Percentiles rank a stretch among this genome's conserved stretches.
Evolutionary conservation across 2,329 filamentous ascomycete species (phyloP).

Genomic region (Cordyceps pruinosa): DNA sequence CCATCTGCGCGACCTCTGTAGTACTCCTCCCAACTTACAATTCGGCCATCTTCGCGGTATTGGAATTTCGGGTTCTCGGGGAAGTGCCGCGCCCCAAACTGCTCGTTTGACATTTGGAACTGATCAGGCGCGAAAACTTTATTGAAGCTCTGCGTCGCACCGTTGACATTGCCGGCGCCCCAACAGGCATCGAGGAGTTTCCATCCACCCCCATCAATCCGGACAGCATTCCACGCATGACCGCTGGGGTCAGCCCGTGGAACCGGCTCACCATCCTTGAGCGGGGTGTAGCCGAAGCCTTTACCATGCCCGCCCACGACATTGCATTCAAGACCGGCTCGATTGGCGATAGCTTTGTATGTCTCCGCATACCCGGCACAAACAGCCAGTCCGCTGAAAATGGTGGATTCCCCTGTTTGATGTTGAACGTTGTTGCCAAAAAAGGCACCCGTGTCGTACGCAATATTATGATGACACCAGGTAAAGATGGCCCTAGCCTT

Average conservation of each 20-base stretch:
- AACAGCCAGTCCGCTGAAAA: slow-evolving; percentile 73
- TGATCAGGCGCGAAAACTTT: slow-evolving; percentile 56
- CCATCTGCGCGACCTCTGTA: slow-evolving; percentile 52
- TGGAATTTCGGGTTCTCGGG: slow-evolving; percentile 62
- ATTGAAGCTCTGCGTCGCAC: slow-evolving; percentile 21
- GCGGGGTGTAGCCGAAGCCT: slow-evolving; percentile 63
- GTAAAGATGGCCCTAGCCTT: slow-evolving; percentile 90
- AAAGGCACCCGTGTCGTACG: slow-evolving; percentile 75
- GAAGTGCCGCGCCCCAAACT: slow-evolving; percentile 77
- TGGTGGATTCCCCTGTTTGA: slow-evolving; percentile 63
- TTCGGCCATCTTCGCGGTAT: slow-evolving; percentile 65
- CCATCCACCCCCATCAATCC: slow-evolving; percentile 81
- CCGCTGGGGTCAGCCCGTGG: slow-evolving; percentile 56
- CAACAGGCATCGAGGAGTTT: slow-evolving; percentile 89
- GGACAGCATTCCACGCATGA: slow-evolving; percentile 92
- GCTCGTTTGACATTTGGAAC: slow-evolving; percentile 61
- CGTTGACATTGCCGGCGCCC: slow-evolving; percentile 70
- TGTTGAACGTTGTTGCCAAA: slow-evolving; percentile 63
- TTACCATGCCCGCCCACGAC: slow-evolving; percentile 78
- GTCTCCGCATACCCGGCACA: slow-evolving; percentile 87
- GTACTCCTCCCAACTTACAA: slow-evolving; percentile 75
- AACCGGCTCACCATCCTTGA: slow-evolving; percentile 56
- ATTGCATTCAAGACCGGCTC: slow-evolving; percentile 71
- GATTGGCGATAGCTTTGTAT: slow-evolving; percentile 69
- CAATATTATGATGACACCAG: slow-evolving; percentile 91